Evolutionary conservation across 192 early-diverging fungal genomes (phyloP), one percentile per base, ranked within the genome.

Genomic region (Phlyctochytrium planicorne): DNA sequence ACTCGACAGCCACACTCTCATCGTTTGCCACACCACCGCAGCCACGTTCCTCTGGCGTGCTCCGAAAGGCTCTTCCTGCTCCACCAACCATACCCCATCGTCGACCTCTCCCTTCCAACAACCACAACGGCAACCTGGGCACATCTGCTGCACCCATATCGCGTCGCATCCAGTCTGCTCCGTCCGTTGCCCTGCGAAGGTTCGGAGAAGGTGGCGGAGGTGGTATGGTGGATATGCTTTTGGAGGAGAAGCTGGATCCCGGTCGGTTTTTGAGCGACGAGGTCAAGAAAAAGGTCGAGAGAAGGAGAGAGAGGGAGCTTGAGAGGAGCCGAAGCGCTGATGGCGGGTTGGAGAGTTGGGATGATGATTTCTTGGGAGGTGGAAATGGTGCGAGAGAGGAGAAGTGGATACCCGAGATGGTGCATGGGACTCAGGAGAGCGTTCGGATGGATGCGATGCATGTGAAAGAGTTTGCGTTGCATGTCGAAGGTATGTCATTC

Each of bases 381-480:
- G 16, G 30, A 10, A 37, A 34, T 29, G 20, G 36, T 3, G 34
- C 37, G 25, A 33, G 33, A 6, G 64, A 20, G 23, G 53, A 29
- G 59, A 52, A 31, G 30, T 30, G 25, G 40, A 60, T 78, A 4
- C 77, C 77, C 16, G 52, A 59, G 33, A 50, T 63, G 17, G 53
- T 78, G 29, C 33, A 52, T 6, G 60, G 65, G 1, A 52, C 66
- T 50, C 77, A 78, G 63, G 52, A 62, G 2, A 55, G 65, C 3
- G 25, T 78, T n/a, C 52, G 70, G 25, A 35, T 47, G 24, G 77
- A 78, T 55, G 63, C 63, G 30, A 63, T 68, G 2, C 71, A 71
- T 25, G 25, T 78, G 29, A 67, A 74, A 47, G 70, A 71, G 62
- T 78, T 78, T 65, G 72, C 77, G 10, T 60, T 78, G 53, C 77